Evolutionary conservation across 177 flowering plant genomes (phyloP).

Genomic region (Vitis hybrid): DNA sequence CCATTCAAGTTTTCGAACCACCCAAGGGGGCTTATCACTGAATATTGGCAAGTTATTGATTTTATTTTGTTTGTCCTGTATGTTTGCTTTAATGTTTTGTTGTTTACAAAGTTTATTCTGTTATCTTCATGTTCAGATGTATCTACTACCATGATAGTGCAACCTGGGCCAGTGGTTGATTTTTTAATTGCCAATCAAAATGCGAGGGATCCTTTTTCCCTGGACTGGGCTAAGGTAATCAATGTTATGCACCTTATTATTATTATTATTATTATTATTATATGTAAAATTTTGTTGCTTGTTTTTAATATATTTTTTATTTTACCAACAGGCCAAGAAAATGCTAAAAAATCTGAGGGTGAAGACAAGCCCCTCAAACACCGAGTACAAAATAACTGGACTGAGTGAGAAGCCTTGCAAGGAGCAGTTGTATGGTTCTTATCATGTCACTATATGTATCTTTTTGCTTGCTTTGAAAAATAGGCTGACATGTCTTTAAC

Average conservation of each 20-base stretch:
- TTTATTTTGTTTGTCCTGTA: neutral
- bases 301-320: no score
- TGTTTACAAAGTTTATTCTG: neutral
- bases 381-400: slow-evolving; percentile 54
- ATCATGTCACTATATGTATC: neutral
- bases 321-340: slow-evolving; percentile 41
- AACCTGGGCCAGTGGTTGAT: slow-evolving; percentile 56
- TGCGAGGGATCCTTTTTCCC: slow-evolving; percentile 27
- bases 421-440: slow-evolving; percentile 40
- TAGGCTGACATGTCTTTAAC: no score
- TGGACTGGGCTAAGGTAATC: slow-evolving; percentile 52
- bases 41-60: slow-evolving; percentile 39
- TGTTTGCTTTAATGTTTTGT: neutral
- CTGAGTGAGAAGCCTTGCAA: slow-evolving; percentile 51
- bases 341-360: slow-evolving; percentile 52
- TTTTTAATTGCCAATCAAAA: slow-evolving; percentile 50
- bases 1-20: slow-evolving; percentile 55
- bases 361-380: slow-evolving; percentile 36
- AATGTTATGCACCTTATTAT: neutral
- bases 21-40: slow-evolving; percentile 58
- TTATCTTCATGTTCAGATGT: slow-evolving; percentile 35
- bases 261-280: neutral
- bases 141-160: slow-evolving; percentile 53
- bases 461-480: neutral
- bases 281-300: no score